Percentiles rank a stretch among this genome's conserved stretches.
Evolutionary conservation across 805 yeast species (phyloP).

Genomic region (Pichia phayaonensis): DNA sequence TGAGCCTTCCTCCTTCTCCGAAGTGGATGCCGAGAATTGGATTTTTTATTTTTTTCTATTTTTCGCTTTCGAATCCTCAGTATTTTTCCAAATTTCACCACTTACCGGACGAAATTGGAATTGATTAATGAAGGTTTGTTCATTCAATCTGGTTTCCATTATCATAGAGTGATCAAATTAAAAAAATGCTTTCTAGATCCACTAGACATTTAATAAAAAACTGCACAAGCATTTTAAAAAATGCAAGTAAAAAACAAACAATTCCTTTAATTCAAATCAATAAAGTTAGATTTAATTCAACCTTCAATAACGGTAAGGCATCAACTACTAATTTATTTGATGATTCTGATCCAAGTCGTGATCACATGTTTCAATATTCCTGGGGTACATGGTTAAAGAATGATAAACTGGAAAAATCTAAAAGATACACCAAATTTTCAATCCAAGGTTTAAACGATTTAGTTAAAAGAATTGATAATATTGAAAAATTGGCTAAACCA

Average conservation of each 20-base stretch:
- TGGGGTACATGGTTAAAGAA: constrained; percentile 95
- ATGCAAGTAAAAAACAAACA: neutral
- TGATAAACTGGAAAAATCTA: constrained; percentile 64
- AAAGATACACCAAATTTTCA: constrained; percentile 74
- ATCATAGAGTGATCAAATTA: neutral
- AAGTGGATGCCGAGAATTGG: neutral
- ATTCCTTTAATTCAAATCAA: neutral
- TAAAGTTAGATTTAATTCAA: constrained; percentile 4
- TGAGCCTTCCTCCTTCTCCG: neutral
- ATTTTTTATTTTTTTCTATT: no score
- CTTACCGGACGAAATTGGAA: neutral
- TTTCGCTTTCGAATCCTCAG: neutral
- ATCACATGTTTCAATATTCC: constrained; percentile 67
- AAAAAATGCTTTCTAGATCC: constrained; percentile 5
- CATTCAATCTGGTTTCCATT: neutral
- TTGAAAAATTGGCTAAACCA: constrained; percentile 2
- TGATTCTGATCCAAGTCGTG: constrained; percentile 12
- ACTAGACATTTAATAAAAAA: neutral
- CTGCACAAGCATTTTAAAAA: neutral
- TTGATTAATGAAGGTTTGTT: no score
- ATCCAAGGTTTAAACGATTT: constrained; percentile 59
- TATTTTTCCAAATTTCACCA: neutral
- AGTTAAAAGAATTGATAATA: constrained; percentile 4
- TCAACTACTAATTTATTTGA: constrained; percentile 11
- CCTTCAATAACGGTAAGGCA: neutral